Evolutionary conservation across 345 rosid genomes (phyloP).

Genomic region (Eutrema heterophyllum): DNA sequence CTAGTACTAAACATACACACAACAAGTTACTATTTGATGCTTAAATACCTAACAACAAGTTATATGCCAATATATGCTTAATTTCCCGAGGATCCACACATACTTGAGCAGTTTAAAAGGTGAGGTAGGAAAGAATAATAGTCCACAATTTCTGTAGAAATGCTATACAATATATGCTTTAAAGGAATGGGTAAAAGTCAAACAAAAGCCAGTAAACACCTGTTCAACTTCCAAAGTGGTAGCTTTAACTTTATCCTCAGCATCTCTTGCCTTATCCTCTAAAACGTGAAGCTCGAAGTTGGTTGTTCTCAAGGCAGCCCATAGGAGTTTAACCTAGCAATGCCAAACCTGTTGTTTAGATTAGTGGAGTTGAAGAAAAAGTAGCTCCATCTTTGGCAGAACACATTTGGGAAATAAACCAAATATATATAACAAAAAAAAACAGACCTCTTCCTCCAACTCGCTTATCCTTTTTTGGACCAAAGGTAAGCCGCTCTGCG

Average conservation of each 20-base stretch:
- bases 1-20: not conserved
- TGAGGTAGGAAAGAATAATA: too few species aligned
- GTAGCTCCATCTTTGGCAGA: not conserved
- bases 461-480: constrained; percentile 37
- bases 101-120: not conserved
- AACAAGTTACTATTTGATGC: not conserved
- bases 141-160: not conserved
- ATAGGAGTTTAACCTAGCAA: constrained; percentile 57
- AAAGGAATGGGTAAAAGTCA: not conserved
- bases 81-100: not conserved
- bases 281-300: constrained; percentile 74
- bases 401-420: not conserved
- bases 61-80: not conserved
- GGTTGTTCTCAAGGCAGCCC: constrained; percentile 66
- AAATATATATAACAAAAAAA: not conserved
- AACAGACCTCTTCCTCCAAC: constrained; percentile 65
- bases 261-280: constrained; percentile 47
- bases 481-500: constrained; percentile 41
- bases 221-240: constrained; percentile 27
- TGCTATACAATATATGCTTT: not conserved
- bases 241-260: constrained; percentile 41
- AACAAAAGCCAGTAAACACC: constrained; percentile 8
- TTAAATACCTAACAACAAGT: not conserved
- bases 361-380: constrained; percentile 27
- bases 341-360: constrained; percentile 30